Base-by-base conservation (phyloP, 257 asterid species). In the Apocynum venetum region DNA sequence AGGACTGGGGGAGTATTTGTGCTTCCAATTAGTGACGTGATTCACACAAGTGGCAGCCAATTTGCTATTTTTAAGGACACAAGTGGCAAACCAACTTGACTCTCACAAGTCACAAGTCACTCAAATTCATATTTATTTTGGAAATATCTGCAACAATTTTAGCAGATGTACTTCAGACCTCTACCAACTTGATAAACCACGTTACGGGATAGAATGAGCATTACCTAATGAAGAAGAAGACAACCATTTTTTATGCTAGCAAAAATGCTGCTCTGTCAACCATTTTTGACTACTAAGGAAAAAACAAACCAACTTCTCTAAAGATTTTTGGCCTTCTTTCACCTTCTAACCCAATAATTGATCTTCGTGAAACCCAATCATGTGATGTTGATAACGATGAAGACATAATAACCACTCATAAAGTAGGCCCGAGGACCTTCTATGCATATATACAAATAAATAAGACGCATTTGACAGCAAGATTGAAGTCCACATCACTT, bases 331-430 rank as follows among this genome's bases (percentile, higher is more conserved):
- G 73, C 20, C 4, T 3, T 1, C 1, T 2, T 10, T 31, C 46
- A 48, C 47, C 59, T 25, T 17, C 10, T 48, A 76, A 77, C 6
- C 41, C 25, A 41, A 38, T 31, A 40, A 48, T 71, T 48, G 71
- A 38, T 57, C 38, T 11, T n/a, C 51, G 68, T 76, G 69, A 49
- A 35, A 70, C 10, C 15, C 81, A 71, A 53, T 77, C 43, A 10
- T 73, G 60, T 76, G 70, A 76, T 47, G 76, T 15, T 48, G 76
- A 69, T 56, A 17, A 64, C 40, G 81, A 65, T 76, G n/a, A 77
- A 77, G 69, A 44, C 15, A 25, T 20, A 13, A 13, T 25, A 43
- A 53, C 76, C 64, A 74, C 71, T 74, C 69, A 43, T 36, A 41
- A 35, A 20, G 81, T 36, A 79, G 74, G 31, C 31, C 67, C 0